Percentiles rank a stretch among this genome's conserved stretches.
Conservation (phyloP, 2,329 filamentous ascomycete genomes). For the Corynespora cassiicola region DNA sequence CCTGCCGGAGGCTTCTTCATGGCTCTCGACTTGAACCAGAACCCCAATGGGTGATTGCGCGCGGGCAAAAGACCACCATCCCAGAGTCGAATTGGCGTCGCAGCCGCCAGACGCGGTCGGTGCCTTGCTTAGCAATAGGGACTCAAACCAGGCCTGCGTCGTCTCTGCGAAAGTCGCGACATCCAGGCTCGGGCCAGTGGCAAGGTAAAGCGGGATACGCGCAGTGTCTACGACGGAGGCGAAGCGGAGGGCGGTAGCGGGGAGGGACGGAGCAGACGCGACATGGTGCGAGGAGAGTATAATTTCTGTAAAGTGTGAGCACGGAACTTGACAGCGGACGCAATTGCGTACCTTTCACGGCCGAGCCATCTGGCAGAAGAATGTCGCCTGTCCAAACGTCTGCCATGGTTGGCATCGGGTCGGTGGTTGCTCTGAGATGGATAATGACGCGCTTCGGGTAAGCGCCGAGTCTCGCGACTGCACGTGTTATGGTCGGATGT, state of each 20-base stretch:
- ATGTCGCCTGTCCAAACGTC: conserved; percentile 45
- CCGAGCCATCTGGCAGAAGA: conserved; percentile 29
- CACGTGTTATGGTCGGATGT: conserved; percentile 12
- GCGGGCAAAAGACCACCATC: conserved; percentile 47
- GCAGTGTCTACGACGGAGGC: conserved; percentile 48
- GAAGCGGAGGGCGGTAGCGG: conserved; percentile 35
- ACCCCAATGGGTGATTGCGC: conserved; percentile 50
- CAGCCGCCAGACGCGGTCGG: conserved; percentile 3
- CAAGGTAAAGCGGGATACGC: conserved; percentile 49
- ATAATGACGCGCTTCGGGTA: conserved; percentile 18
- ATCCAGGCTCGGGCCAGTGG: conserved; percentile 44
- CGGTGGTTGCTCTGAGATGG: conserved; percentile 4
- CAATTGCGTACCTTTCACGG: conserved; percentile 29
- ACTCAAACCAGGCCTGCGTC: conserved; percentile 50
- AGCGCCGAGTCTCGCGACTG: conserved; percentile 20
- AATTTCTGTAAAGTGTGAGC: conserved; percentile 28
- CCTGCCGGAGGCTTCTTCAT: neutral
- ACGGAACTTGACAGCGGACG: neutral
- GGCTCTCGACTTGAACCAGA: conserved; percentile 37
- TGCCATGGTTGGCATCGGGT: conserved; percentile 21
- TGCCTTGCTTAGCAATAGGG: conserved; percentile 36
- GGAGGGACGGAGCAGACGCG: conserved; percentile 21
- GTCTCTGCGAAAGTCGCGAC: conserved; percentile 43
- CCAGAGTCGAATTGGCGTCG: conserved; percentile 9
- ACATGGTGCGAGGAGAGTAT: conserved; percentile 29